Percentiles rank a stretch among this genome's conserved stretches.
Conservation (phyloP, 2,329 filamentous ascomycete genomes). For the Colletotrichum sp. region DNA sequence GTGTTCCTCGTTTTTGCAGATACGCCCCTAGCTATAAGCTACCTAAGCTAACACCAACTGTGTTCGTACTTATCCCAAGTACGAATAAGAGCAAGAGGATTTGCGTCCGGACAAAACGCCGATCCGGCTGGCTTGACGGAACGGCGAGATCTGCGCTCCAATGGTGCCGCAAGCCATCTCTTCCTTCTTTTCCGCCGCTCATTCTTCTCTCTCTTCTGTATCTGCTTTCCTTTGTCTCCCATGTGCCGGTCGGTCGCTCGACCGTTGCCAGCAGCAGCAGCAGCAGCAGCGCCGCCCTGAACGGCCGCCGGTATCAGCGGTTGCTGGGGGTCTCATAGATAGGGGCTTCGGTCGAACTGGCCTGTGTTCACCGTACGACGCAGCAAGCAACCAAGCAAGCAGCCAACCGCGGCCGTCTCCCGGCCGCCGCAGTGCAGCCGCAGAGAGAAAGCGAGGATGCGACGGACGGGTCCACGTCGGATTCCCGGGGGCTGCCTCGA, state of each 20-base stretch:
- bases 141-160: not conserved
- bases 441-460: not conserved
- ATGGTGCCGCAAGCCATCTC: not conserved
- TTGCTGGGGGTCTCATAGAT: not conserved
- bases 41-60: not conserved
- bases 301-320: not conserved
- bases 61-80: not conserved
- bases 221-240: not conserved
- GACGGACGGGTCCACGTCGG: not conserved
- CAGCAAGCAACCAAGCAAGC: not conserved
- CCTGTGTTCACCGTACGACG: not conserved
- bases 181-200: not conserved
- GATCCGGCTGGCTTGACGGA: not conserved
- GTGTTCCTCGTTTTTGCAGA: not conserved
- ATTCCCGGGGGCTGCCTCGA: not conserved
- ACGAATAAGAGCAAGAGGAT: not conserved
- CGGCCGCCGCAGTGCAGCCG: not conserved
- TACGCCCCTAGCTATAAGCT: not conserved
- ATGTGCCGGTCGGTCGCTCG: not conserved
- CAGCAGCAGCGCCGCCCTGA: not conserved
- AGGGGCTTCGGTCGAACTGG: not conserved
- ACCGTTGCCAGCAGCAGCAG: not conserved
- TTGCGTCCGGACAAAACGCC: not conserved
- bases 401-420: not conserved
- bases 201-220: not conserved